These are phyloP conservation scores for Musa troglodytarum DNA, from an alignment of 176 grass and related monocot genomes.

Conservation along the genomic window DNA sequence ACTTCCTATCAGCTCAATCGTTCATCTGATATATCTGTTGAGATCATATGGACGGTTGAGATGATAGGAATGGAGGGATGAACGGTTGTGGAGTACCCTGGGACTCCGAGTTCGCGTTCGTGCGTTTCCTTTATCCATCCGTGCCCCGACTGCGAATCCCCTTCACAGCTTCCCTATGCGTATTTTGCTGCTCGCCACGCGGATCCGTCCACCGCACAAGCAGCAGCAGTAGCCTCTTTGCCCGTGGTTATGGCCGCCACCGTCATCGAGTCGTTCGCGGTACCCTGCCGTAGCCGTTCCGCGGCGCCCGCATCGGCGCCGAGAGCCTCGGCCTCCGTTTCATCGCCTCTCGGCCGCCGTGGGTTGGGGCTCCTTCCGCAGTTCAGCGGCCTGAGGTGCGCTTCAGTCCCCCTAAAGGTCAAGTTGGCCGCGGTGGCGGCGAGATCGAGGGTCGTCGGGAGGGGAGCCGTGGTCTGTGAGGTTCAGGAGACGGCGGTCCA, in stretches of 20 bases:
- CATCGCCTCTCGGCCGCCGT: not conserved
- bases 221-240: too few relatives aligned
- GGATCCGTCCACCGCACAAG: too few relatives aligned
- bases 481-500: conserved; percentile 11
- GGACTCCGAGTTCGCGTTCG: not conserved
- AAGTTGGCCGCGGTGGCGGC: not conserved
- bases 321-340: not conserved
- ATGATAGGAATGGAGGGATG: too few relatives aligned
- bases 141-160: not conserved
- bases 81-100: too few relatives aligned
- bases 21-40: too few relatives aligned
- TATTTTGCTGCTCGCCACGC: too few relatives aligned
- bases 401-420: not conserved
- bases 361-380: not conserved
- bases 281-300: not conserved
- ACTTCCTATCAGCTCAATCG: too few relatives aligned
- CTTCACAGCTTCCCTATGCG: not conserved
- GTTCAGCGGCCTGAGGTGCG: conserved; percentile 6
- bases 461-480: conserved; percentile 12
- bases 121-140: not conserved
- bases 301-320: not conserved
- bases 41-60: too few relatives aligned
- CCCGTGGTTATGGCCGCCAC: not conserved
- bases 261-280: conserved; percentile 5
- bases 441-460: not conserved